Evolutionary conservation across 768 basidiomycete genomes (phyloP), one percentile per base, ranked within the genome.

Genomic region (Butyriboletus loyo): DNA sequence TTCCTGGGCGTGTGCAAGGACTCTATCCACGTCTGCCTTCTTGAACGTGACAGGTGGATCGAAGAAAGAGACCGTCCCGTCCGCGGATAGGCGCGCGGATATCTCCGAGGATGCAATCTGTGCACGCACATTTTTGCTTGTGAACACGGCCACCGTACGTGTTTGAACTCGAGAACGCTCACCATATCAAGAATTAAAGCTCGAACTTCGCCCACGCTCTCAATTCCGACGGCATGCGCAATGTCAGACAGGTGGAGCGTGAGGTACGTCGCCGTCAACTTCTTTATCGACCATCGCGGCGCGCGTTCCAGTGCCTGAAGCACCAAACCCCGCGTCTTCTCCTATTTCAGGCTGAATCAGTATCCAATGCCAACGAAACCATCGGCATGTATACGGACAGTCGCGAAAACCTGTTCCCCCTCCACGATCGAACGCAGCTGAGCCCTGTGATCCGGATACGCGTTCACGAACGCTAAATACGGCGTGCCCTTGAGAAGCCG

Each of bases 201-300:
- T 27, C 83, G 75, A 11, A 85, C 83, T 40, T 82, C 80, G 14
- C 77, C 80, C 44, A 79, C 76, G 22, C 61, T 75, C 5, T 78
- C 73, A 19, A 75, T 66, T 3, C 70, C 74, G 27, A 77, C 58
- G 3, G 67, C 61, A 15, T 74, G 75, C 3, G 80, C 85, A 45
- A 95, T 90, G 57, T 93, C 89, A 0, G 77, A 69, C 8, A 94
- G 70, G 32, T 85, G 79, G 15, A 92, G 81, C 0, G 88, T 90
- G 36, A 92, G 76, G 61, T 92, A 96, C 2, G 92, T 92, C 46
- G 81, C 80, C 0, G 87, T 93, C 51, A 94, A 80, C 65, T 84
- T 87, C 69, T 83, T 84, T 59, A 94, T 80, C 43, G 82, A 74
- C 84, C 92, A 92, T 19, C 87, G 77, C 0, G 89, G 87, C 0